Conservation (phyloP, 2,329 filamentous ascomycete species). For the Stagonosporopsis tanaceti region DNA sequence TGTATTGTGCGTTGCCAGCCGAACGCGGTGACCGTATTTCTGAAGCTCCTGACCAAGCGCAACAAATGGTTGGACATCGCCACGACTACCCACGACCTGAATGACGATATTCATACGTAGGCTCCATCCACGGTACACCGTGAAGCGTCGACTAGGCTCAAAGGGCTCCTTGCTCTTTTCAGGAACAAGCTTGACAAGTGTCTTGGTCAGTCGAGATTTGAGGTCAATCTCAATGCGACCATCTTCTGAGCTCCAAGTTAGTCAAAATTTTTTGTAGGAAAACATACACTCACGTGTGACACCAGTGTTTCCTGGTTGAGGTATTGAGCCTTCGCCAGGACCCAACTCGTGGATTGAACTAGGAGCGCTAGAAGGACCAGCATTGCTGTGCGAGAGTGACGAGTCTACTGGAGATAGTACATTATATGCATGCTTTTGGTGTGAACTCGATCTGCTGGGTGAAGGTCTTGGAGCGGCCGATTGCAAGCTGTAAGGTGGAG, state of each 20-base stretch:
- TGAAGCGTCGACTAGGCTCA: conserved; percentile 17
- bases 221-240: conserved; percentile 40
- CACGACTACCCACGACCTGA: conserved; percentile 62
- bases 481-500: conserved; percentile 9
- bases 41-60: conserved; percentile 61
- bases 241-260: conserved; percentile 24
- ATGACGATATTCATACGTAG: conserved; percentile 60
- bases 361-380: neutral
- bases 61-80: conserved; percentile 67
- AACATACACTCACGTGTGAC: conserved; percentile 17
- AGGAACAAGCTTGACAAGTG: conserved; percentile 31
- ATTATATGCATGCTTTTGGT: neutral
- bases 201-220: conserved; percentile 29
- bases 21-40: conserved; percentile 34
- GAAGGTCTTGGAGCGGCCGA: neutral
- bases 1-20: conserved; percentile 33
- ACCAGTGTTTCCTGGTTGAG: conserved; percentile 22
- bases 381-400: neutral
- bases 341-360: conserved; percentile 1
- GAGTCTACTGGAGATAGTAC: neutral
- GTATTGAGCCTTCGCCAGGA: conserved; percentile 9
- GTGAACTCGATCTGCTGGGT: neutral
- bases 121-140: conserved; percentile 7
- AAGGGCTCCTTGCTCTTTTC: conserved; percentile 14
- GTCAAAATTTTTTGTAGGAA: too few relatives aligned